Evolutionary conservation across 345 rosid genomes (phyloP), one percentile per base, ranked within the genome.

Genomic region (Lumnitzera racemosa): DNA sequence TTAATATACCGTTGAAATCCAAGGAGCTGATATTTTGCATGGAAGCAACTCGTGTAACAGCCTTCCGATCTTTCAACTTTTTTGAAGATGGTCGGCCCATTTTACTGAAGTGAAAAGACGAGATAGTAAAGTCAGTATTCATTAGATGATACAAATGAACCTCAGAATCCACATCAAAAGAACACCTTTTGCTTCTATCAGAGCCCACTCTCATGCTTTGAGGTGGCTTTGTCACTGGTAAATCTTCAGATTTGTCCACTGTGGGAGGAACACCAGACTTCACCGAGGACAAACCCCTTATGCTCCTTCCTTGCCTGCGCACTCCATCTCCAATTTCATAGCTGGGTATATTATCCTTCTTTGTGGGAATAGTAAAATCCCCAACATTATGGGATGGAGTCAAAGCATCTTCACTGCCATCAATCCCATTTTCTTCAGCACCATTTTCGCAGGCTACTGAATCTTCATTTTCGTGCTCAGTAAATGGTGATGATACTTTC

Each of bases 401-500:
- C 66, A 71, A 61, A 51, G 74, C 51, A 66, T 73, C 73, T 68
- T 86, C 90, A 53, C 82, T 73, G 66, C 72, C 70, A 47, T 78
- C 82, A 54, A 75, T 69, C 67, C 78, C 79, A 73, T 80, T 86
- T 60, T 76, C 91, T 73, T 81, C 84, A 62, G 69, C 58, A 72
- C 76, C 82, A 66, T 62, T 82, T 58, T 84, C 95, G 53, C 88
- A 89, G 67, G 90, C 91, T 59, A 86, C 91, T 11, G 96, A 84
- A 68, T 90, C 97, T 72, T 94, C 97, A 70, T 92, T 83, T 70
- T 88, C 92, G 72, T 88, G 81, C 55, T 81, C 75, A 70, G 75
- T 90, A 67, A 79, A 77, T 12, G 90, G 85, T 36, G 96, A 91
- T 25, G 84, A 67, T 67, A 71, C 71, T 73, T 78, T 84, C 49